Evolutionary conservation across 345 rosid genomes (phyloP).

Genomic region (Gossypium ekmanianum): DNA sequence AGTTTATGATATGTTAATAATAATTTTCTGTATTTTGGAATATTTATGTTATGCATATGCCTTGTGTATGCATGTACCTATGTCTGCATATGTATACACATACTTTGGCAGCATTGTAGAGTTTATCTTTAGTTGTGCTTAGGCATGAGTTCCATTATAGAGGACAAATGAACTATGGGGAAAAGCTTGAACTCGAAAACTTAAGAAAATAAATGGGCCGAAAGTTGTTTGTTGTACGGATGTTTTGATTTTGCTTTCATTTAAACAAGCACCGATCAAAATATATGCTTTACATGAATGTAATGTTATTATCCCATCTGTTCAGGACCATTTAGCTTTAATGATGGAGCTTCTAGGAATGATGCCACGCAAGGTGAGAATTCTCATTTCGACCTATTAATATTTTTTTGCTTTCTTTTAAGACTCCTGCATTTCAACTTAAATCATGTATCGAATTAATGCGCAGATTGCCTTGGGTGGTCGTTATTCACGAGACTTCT

Average conservation of each 20-base stretch:
- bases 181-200: neutral
- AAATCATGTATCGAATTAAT: neutral
- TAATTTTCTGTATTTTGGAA: neutral
- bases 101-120: constrained; percentile 1
- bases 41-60: neutral
- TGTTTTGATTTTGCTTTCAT: neutral
- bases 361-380: constrained; percentile 80
- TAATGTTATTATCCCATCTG: neutral
- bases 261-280: neutral
- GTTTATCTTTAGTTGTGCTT: neutral
- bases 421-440: neutral
- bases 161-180: neutral
- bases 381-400: constrained; percentile 1
- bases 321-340: constrained; percentile 67
- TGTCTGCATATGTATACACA: neutral
- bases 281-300: neutral
- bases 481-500: constrained; percentile 63
- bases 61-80: neutral
- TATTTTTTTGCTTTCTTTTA: neutral
- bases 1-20: neutral
- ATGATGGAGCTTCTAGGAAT: constrained; percentile 83
- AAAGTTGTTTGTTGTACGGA: neutral
- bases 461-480: constrained; percentile 69
- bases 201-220: neutral
- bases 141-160: neutral